Base-by-base conservation (phyloP, 345 rosid species). In the Triadica sebifera region DNA sequence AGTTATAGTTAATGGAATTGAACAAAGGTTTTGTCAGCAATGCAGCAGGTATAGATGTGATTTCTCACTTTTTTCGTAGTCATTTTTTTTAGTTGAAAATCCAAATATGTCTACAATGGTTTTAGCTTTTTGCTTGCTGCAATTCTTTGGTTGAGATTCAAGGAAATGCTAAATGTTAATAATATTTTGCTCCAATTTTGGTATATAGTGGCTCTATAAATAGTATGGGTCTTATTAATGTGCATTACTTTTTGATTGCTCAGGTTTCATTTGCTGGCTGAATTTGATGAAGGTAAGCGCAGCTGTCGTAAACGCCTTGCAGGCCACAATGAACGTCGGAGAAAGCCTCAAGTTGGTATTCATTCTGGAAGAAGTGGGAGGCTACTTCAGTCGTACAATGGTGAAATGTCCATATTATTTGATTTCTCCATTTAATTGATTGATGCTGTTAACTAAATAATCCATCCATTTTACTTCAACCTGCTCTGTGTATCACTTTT, bases 11-110 rank as follows among this genome's bases (percentile, higher is more conserved):
- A 87, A 85, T 37, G 91, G 88, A 55, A 52, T 77, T 15, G 86
- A 87, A 41, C 85, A 87, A 81, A 84, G 90, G 69, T 87, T 87
- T 82, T 87, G 90, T 78, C 91, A 87, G 79, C 91, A 87, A 65
- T 87, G 91, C 64, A 87, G 91, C 83, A 84, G 88, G 91, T 87
- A 71, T 29, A 11, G 0, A 20, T 71, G 12, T 5, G 5, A 43
- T 65, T 43, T 59, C 24, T 71, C 53, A 5, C 19, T 6, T 29
- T 46, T 5, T 29, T 45, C 11, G 34, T 37, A n/a, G 6, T 19
- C 22, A 34, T 16, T 60, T 60, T 60, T 29, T 25, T 29, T 7
- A 43, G 12, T 71, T 3, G 60, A 43, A 57, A 45, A 43, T 24
- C 7, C 8, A 45, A 15, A 4, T 43, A 20, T 56, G 50, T 17